These are phyloP conservation scores for Trichoderma gamsii DNA, from an alignment of 495 filamentous ascomycete species.

Conservation along the genomic window DNA sequence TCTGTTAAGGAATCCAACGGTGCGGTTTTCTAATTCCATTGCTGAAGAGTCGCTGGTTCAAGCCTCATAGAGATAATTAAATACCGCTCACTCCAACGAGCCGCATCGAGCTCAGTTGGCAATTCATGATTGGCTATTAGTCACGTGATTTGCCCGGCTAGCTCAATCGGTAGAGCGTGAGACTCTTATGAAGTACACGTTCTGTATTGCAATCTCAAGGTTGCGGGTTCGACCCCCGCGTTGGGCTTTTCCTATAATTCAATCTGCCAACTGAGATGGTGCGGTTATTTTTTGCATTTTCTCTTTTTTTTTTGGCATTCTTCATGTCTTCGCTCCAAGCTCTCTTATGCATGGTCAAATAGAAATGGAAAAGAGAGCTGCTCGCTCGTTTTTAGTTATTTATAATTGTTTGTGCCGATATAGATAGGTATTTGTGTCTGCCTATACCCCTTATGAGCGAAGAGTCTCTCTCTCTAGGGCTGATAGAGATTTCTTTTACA, in stretches of 20 bases:
- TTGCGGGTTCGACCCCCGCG: constrained; percentile 37
- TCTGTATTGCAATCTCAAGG: constrained; percentile 19
- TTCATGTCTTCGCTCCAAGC: no score
- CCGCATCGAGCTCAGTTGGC: neutral
- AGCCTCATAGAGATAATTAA: neutral
- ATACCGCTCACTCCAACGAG: neutral
- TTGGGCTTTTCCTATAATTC: constrained; percentile 26
- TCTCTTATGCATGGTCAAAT: neutral
- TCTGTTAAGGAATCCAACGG: no score
- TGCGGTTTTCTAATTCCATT: no score
- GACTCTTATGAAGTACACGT: constrained; percentile 54
- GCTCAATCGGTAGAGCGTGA: constrained; percentile 82
- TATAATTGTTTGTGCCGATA: no score
- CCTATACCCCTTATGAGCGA: no score
- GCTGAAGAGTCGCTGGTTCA: neutral
- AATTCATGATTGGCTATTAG: neutral
- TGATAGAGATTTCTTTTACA: no score
- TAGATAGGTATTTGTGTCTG: no score
- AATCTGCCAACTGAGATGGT: neutral
- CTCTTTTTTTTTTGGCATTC: neutral
- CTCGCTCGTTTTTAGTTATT: neutral
- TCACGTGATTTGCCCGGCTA: constrained; percentile 41
- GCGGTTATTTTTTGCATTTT: neutral
- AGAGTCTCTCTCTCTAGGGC: no score
- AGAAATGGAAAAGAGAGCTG: neutral